These are phyloP conservation scores for Pontederia paniculata DNA, from an alignment of 176 grass and related monocot species.

Conservation along the genomic window DNA sequence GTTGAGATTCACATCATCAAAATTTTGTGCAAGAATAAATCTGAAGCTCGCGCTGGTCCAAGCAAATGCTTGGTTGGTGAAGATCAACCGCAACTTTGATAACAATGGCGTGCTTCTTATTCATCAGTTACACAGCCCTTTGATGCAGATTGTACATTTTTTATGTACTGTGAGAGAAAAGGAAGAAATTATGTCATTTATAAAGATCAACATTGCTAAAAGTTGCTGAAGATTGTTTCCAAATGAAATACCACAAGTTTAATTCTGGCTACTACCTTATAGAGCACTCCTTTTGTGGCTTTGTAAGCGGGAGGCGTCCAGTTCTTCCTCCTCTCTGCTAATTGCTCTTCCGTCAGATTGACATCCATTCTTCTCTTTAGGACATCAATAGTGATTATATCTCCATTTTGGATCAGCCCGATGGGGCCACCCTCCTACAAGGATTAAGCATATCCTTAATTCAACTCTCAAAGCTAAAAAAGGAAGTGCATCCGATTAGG, in stretches of 20 bases:
- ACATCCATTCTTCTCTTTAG: constrained; percentile 63
- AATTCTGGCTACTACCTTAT: constrained; percentile 50
- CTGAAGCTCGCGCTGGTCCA: too few relatives aligned
- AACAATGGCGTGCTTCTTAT: constrained; percentile 9
- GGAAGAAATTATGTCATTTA: constrained; percentile 1
- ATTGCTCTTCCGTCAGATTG: constrained; percentile 44
- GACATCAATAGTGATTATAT: constrained; percentile 80
- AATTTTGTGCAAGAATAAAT: too few relatives aligned
- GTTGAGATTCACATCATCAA: too few relatives aligned
- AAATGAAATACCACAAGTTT: not conserved
- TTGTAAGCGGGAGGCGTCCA: constrained; percentile 52
- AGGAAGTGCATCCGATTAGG: too few relatives aligned
- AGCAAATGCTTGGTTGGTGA: too few relatives aligned
- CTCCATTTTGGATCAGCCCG: constrained; percentile 70
- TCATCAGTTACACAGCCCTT: constrained; percentile 83
- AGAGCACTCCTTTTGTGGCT: constrained; percentile 47
- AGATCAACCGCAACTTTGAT: too few relatives aligned
- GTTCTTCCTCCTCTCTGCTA: constrained; percentile 52
- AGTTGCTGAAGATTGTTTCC: not conserved
- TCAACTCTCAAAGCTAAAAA: too few relatives aligned
- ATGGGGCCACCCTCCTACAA: constrained; percentile 87
- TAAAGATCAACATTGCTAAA: not conserved
- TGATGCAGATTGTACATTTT: constrained; percentile 72
- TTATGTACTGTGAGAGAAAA: constrained; percentile 58
- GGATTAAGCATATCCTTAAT: not conserved